These are phyloP conservation scores for Aeschynomene evenia DNA, from an alignment of 306 rosid species.

Conservation along the genomic window DNA sequence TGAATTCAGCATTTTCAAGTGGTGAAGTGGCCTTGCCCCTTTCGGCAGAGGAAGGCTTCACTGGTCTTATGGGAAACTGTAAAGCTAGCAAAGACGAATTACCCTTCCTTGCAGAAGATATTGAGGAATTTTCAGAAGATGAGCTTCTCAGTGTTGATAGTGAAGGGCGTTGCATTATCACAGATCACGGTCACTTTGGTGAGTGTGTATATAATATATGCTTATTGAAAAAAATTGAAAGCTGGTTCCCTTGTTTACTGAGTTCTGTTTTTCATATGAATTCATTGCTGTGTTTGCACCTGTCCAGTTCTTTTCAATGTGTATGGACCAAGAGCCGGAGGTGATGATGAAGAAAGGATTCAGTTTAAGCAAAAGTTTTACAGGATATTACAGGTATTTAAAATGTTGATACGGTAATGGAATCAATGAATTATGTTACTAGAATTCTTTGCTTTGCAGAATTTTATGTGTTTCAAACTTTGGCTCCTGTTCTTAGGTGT, in stretches of 20 bases:
- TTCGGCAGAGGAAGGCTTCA: conserved; percentile 84
- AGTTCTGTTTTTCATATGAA: not conserved
- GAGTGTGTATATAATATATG: conserved; percentile 11
- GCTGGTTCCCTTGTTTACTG: not conserved
- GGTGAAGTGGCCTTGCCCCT: conserved; percentile 67
- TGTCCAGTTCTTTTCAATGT: conserved; percentile 79
- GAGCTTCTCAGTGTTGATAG: conserved; percentile 76
- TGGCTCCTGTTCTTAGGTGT: conserved; percentile 13
- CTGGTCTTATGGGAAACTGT: conserved; percentile 54
- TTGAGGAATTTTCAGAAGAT: conserved; percentile 61
- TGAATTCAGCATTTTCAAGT: conserved; percentile 77
- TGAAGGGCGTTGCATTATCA: conserved; percentile 81
- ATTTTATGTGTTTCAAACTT: conserved; percentile 11
- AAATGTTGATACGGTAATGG: not conserved
- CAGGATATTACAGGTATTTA: conserved; percentile 70
- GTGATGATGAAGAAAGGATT: conserved; percentile 75
- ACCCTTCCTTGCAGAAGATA: conserved; percentile 42
- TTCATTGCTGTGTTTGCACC: conserved; percentile 22
- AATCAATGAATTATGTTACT: not conserved
- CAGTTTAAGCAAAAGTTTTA: conserved; percentile 69
- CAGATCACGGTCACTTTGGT: conserved; percentile 92
- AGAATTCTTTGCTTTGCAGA: conserved; percentile 14
- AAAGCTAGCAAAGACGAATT: conserved; percentile 38
- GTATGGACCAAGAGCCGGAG: conserved; percentile 86
- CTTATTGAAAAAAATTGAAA: not conserved